Evolutionary conservation across 1,139 yeast species (phyloP).

Genomic region (Pichia sp.): DNA sequence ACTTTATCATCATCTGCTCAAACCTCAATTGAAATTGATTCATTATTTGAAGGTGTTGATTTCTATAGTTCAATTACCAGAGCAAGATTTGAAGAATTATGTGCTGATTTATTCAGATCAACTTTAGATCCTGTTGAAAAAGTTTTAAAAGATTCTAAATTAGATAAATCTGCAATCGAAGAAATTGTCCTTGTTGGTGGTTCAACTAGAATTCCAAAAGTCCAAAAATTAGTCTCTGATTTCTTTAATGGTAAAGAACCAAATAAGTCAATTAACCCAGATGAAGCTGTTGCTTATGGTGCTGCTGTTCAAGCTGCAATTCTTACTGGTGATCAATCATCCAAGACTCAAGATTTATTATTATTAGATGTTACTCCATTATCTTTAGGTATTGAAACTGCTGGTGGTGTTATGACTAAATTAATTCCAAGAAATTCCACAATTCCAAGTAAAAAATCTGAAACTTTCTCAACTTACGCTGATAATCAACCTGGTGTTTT

Average conservation of each 20-base stretch:
- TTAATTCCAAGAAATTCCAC: conserved; percentile 60
- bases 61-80: conserved; percentile 96
- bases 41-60: conserved; percentile 93
- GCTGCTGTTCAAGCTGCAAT: conserved; percentile 86
- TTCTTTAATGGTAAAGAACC: conserved; percentile 92
- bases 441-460: conserved; percentile 57
- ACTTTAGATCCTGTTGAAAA: conserved; percentile 97
- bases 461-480: conserved; percentile 56
- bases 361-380: conserved; percentile 54
- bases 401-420: conserved; percentile 63
- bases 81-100: conserved; percentile 98
- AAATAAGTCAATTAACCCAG: conserved; percentile 44
- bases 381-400: conserved; percentile 58
- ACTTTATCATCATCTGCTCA: conserved; percentile 95
- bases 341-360: conserved; percentile 48
- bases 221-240: conserved; percentile 94
- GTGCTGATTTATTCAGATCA: conserved; percentile 91
- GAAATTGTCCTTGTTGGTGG: conserved; percentile 99
- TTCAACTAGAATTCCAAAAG: conserved; percentile 99
- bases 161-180: conserved; percentile 80
- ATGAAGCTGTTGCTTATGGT: conserved; percentile 71
- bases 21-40: conserved; percentile 95
- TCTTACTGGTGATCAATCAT: conserved; percentile 78
- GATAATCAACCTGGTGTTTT: conserved; percentile 62
- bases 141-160: conserved; percentile 93